Evolutionary conservation across 75 land plant species (phyloP).

Genomic region (Sequoia sempervirens): DNA sequence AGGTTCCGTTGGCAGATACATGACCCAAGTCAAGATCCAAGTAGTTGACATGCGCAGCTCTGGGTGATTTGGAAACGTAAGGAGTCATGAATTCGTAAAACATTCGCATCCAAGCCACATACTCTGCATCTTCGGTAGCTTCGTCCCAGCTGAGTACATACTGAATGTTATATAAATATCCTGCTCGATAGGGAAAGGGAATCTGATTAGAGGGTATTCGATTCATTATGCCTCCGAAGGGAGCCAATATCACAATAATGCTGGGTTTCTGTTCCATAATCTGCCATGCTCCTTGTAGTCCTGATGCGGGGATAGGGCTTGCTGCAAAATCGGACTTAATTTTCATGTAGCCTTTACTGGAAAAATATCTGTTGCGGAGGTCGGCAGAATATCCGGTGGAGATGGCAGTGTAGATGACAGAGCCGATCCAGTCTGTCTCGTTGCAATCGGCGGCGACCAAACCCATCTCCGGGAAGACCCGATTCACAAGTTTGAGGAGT

Average conservation of each 20-base stretch:
- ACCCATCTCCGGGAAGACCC: conserved; percentile 16
- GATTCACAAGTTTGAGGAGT: not conserved
- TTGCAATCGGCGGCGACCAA: not conserved
- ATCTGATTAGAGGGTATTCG: not conserved
- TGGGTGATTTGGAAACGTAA: conserved; percentile 4
- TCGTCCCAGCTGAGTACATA: not conserved
- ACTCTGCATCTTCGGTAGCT: not conserved
- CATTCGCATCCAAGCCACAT: conserved; percentile 7
- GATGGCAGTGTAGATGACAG: conserved; percentile 8
- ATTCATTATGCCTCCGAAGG: conserved; percentile 18
- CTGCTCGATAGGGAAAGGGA: not conserved
- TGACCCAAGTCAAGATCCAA: conserved; percentile 10
- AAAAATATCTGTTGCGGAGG: not conserved
- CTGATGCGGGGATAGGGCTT: conserved; percentile 5
- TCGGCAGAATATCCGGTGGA: not conserved
- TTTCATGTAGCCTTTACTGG: conserved; percentile 15
- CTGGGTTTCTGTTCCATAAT: not conserved
- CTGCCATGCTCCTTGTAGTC: not conserved
- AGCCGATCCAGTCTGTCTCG: conserved; percentile 33
- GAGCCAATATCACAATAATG: conserved; percentile 14
- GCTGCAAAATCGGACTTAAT: conserved; percentile 24
- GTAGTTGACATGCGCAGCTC: conserved; percentile 12
- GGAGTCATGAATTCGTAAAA: conserved; percentile 15
- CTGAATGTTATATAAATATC: not conserved
- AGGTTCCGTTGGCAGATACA: not conserved